Conservation (phyloP, 805 yeast genomes). For the Metschnikowia baotianmanensis region DNA sequence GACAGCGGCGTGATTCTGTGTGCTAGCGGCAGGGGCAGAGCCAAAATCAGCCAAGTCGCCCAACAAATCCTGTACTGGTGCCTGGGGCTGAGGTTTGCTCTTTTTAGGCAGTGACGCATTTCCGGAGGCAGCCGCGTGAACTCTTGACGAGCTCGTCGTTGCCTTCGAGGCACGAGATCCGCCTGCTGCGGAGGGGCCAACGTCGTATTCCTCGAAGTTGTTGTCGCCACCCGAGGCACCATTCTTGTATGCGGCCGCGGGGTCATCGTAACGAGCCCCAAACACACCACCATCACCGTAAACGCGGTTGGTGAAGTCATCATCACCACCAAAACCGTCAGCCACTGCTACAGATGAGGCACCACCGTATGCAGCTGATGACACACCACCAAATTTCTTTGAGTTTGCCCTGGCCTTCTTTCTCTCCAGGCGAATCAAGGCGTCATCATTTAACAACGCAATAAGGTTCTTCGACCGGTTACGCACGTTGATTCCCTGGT, state of each 20-base stretch:
- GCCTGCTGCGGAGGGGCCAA: slow-evolving; percentile 23
- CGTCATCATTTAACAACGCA: slow-evolving; percentile 71
- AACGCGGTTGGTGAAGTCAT: slow-evolving; percentile 51
- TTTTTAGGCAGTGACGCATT: slow-evolving; percentile 24
- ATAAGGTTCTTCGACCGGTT: slow-evolving; percentile 80
- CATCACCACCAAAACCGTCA: slow-evolving; percentile 36
- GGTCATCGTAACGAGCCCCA: slow-evolving; percentile 63
- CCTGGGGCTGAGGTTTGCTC: slow-evolving; percentile 25
- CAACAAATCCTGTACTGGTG: slow-evolving; percentile 46
- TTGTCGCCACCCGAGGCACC: slow-evolving; percentile 36
- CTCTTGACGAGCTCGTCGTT: slow-evolving; percentile 37
- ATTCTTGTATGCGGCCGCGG: slow-evolving; percentile 42
- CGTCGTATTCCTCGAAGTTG: slow-evolving; percentile 62
- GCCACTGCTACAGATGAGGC: slow-evolving; percentile 37
- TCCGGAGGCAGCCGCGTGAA: slow-evolving; percentile 24
- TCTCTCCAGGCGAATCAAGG: slow-evolving; percentile 74
- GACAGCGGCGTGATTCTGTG: slow-evolving; percentile 12
- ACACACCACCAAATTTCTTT: slow-evolving; percentile 78
- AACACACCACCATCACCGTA: slow-evolving; percentile 73
- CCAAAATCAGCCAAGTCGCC: slow-evolving; percentile 46
- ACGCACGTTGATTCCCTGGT: slow-evolving; percentile 94
- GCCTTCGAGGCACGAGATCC: slow-evolving; percentile 25
- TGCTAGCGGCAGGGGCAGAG: slow-evolving; percentile 8
- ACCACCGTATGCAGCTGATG: slow-evolving; percentile 53
- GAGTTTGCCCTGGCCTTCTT: slow-evolving; percentile 86